phyloP scores from a whole-genome alignment of 2,329 filamentous ascomycete species.

The Colletotrichum spaethianum region DNA sequence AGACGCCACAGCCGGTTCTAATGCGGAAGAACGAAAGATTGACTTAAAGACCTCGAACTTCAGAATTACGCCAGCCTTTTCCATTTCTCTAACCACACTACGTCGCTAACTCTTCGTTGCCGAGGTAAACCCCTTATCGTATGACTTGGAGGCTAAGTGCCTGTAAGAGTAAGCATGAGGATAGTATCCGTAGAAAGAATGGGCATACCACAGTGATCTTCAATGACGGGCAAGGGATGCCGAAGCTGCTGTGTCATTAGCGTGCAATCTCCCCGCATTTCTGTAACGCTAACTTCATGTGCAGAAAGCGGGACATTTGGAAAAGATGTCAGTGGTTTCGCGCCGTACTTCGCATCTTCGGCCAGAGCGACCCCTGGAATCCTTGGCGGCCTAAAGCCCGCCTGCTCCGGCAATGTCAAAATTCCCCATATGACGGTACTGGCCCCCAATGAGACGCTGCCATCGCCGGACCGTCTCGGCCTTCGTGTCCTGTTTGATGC shows the following conservation, averaged over 20 bases:
- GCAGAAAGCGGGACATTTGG: slow-evolving; percentile 4
- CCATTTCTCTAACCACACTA: background rate
- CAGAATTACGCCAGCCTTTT: too few species aligned
- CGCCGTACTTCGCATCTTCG: background rate
- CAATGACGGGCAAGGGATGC: background rate
- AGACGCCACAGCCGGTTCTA: slow-evolving; percentile 15
- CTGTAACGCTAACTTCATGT: background rate
- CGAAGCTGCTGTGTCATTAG: slow-evolving; percentile 22
- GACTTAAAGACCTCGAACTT: background rate
- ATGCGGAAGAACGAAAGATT: background rate
- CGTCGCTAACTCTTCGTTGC: background rate
- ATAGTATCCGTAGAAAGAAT: background rate
- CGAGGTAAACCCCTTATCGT: background rate
- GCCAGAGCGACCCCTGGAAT: slow-evolving; percentile 8
- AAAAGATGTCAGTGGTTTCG: slow-evolving; percentile 13
- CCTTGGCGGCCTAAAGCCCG: slow-evolving; percentile 10
- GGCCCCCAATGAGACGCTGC: background rate
- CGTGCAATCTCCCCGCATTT: slow-evolving; percentile 13
- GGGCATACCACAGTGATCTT: background rate
- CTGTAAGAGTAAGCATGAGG: background rate
- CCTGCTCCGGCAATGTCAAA: background rate
- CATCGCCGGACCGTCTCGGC: slow-evolving; percentile 22
- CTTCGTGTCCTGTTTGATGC: slow-evolving; percentile 23
- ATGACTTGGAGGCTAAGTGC: background rate
- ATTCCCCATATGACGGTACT: background rate